Conservation (phyloP, 2,329 filamentous ascomycete species). For the Fusarium solani-melongenae region DNA sequence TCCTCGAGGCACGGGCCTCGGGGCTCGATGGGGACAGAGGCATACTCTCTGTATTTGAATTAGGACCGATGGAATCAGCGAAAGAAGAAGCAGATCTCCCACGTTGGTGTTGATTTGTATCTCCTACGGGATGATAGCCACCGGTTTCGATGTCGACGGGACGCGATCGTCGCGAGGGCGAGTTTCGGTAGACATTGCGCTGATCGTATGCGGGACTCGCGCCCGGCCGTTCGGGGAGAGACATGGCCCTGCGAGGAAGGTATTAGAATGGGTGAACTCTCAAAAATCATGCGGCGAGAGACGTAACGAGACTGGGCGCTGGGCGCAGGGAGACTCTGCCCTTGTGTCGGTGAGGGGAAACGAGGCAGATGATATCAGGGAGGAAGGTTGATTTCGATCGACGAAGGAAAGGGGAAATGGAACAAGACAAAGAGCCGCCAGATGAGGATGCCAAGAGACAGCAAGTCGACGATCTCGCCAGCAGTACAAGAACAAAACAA, state of each 20-base stretch:
- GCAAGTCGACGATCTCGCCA: conserved; percentile 13
- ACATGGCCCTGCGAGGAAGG: conserved; percentile 61
- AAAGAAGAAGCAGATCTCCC: conserved; percentile 68
- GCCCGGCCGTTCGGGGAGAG: conserved; percentile 73
- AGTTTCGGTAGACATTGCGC: conserved; percentile 73
- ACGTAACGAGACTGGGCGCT: conserved; percentile 8
- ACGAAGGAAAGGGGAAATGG: conserved; percentile 21
- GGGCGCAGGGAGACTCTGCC: conserved; percentile 24
- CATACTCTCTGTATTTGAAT: conserved; percentile 65
- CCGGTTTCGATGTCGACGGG: conserved; percentile 78
- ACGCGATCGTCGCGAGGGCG: conserved; percentile 72
- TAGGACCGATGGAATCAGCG: conserved; percentile 68
- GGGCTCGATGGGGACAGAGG: conserved; percentile 62
- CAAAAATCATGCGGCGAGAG: neutral
- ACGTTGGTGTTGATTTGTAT: conserved; percentile 61
- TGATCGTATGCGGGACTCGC: conserved; percentile 70
- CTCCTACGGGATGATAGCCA: conserved; percentile 57
- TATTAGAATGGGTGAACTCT: conserved; percentile 33
- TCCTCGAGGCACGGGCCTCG: conserved; percentile 40
- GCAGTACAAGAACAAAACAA: conserved; percentile 8
- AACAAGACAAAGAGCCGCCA: conserved; percentile 15
- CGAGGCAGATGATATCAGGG: conserved; percentile 18
- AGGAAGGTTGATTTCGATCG: conserved; percentile 31
- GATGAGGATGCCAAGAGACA: conserved; percentile 15
- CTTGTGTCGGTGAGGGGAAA: conserved; percentile 15